Base-by-base conservation (phyloP, 208 protist genomes). In the Wallacemonas sp. region DNA sequence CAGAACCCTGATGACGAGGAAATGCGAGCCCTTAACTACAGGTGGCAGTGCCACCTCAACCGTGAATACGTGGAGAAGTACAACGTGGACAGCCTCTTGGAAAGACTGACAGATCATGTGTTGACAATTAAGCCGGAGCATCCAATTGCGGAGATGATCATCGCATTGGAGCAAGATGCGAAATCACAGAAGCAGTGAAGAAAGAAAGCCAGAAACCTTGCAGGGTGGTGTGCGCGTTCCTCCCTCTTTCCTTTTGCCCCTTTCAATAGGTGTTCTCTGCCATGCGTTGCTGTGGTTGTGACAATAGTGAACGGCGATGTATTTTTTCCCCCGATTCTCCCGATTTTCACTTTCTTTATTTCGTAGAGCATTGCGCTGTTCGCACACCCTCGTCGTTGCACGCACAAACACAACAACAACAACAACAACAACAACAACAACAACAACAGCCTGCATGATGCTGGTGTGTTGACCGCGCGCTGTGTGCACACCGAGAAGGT, bases 41-140 rank as follows among this genome's bases (percentile, higher is more conserved):
- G 72, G n/a, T 88, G 77, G 75, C 78, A 88, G 61, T 80, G 74
- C 0, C 76, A 80, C 49, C 67, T 88, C 11, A 71, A 77, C 44
- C 72, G 77, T 49, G 62, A 82, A 47, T 88, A 88, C 51, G 62
- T 88, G 19, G 64, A 78, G 14, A 24, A 41, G 19, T 78, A 88
- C 22, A 53, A 62, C 26, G 41, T 88, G 0, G 79, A 84, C 36
- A 63, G 79, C 21, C 84, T 88, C 62, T 45, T 88, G n/a, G 78
- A 84, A 28, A 64, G 58, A 8, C 36, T 88, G 4, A 70, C 78
- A 38, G 69, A 79, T 30, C 62, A 82, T 3, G 30, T 84, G 11
- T 59, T 88, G 8, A 62, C 68, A 22, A 75, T 75, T 38, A 88
- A 84, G 31, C 61, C 77, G 19, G 72, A 84, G 14, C 65, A 75